A percentile compares a stretch with the other conserved stretches of the same genome.
These are phyloP conservation scores for Syncephalastrum racemosum DNA, from an alignment of 371 early-diverging fungal species.

Conservation along the genomic window DNA sequence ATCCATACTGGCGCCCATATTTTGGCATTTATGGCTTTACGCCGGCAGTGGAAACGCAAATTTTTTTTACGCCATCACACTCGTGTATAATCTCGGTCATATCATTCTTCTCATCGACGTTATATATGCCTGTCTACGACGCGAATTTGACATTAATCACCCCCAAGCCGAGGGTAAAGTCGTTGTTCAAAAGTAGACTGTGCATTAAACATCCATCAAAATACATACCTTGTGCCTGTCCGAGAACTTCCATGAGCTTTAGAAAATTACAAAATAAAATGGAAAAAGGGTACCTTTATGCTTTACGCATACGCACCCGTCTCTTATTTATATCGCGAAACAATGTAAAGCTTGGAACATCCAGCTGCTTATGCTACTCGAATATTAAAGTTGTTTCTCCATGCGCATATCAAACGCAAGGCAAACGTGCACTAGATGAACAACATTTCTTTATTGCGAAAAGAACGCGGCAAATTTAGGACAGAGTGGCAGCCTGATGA, in stretches of 20 bases:
- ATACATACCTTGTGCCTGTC: neutral
- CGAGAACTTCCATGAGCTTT: too few relatives aligned
- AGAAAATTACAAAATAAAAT: too few relatives aligned
- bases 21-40: conserved; percentile 94
- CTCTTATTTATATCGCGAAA: too few relatives aligned
- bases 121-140: conserved; percentile 67
- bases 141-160: conserved; percentile 74
- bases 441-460: too few relatives aligned
- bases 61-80: conserved; percentile 94
- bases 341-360: too few relatives aligned
- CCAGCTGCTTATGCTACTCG: too few relatives aligned
- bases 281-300: too few relatives aligned
- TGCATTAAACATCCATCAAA: neutral
- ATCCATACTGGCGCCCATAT: conserved; percentile 81
- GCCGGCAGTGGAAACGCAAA: conserved; percentile 96
- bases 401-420: too few relatives aligned
- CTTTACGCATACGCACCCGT: too few relatives aligned
- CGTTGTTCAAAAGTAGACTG: conserved; percentile 56
- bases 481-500: conserved; percentile 19
- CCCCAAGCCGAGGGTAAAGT: conserved; percentile 61
- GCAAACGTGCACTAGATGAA: too few relatives aligned
- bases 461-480: conserved; percentile 2
- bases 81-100: conserved; percentile 86
- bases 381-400: too few relatives aligned
- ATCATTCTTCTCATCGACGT: conserved; percentile 80